phyloP scores from a whole-genome alignment of 192 early-diverging fungal genomes.

The Podila epigama region DNA sequence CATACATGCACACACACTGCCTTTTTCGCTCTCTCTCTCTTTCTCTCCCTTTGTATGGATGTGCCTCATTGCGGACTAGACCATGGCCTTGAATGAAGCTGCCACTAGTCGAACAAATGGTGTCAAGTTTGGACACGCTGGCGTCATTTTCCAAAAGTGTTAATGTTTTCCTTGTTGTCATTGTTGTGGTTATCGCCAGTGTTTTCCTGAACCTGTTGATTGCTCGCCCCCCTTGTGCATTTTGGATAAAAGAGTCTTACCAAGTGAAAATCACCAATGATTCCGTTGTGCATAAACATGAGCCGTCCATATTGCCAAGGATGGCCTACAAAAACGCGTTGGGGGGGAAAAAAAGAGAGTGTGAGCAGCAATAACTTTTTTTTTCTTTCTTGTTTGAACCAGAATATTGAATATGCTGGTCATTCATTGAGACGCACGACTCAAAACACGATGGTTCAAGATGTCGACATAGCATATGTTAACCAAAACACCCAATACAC shows the following conservation, averaged over 20 bases:
- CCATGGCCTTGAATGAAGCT: too few species aligned
- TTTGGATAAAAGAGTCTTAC: conserved; percentile 29
- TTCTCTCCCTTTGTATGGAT: neutral
- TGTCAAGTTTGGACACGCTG: conserved; percentile 16
- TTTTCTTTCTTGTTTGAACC: too few species aligned
- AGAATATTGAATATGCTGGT: too few species aligned
- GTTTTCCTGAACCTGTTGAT: neutral
- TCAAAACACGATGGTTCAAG: too few species aligned
- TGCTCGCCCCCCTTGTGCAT: too few species aligned
- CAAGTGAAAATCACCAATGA: conserved; percentile 69
- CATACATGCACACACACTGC: neutral
- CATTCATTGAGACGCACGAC: too few species aligned
- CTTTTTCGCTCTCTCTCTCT: neutral
- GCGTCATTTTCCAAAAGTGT: conserved; percentile 23
- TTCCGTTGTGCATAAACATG: conserved; percentile 88
- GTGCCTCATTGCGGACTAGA: too few species aligned
- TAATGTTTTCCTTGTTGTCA: neutral
- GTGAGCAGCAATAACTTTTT: neutral
- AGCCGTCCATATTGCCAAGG: conserved; percentile 74
- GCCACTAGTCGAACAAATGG: conserved; percentile 39
- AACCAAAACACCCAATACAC: neutral
- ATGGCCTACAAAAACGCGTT: conserved; percentile 45
- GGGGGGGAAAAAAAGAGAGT: neutral
- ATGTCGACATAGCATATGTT: too few species aligned
- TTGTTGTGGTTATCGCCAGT: neutral